phyloP scores from a whole-genome alignment of 805 yeast genomes.

The Nadsonia fulvescens region DNA sequence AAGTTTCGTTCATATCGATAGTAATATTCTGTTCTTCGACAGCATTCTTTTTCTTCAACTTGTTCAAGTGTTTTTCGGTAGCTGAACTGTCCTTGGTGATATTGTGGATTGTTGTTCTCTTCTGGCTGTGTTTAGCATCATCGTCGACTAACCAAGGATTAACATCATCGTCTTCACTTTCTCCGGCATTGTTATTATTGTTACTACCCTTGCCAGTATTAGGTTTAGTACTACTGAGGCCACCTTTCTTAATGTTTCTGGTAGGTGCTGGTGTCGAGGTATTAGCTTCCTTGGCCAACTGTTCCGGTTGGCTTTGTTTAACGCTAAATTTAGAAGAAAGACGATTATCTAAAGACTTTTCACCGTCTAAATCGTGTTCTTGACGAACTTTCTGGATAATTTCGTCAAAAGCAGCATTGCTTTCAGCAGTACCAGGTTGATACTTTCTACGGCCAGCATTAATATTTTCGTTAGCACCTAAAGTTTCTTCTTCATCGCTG shows the following conservation, averaged over 20 bases:
- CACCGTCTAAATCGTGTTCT: constrained; percentile 10
- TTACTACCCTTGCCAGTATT: too few species aligned
- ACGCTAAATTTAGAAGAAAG: too few species aligned
- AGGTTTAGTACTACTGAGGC: constrained; percentile 8
- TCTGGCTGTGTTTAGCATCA: constrained; percentile 30
- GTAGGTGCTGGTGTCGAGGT: constrained; percentile 1
- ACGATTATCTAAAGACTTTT: constrained; percentile 5
- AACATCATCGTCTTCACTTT: constrained; percentile 9
- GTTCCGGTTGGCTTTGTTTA: too few species aligned
- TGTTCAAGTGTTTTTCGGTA: constrained; percentile 22
- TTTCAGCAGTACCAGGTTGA: constrained; percentile 40
- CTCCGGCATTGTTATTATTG: too few species aligned
- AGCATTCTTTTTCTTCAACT: constrained; percentile 12
- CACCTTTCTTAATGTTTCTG: constrained; percentile 7
- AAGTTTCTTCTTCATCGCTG: constrained; percentile 23
- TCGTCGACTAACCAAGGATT: constrained; percentile 20
- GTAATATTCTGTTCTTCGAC: constrained; percentile 13
- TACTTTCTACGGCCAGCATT: constrained; percentile 73
- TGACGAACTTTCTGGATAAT: constrained; percentile 15
- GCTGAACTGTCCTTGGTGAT: constrained; percentile 34
- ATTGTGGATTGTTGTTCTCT: constrained; percentile 28
- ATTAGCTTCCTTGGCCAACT: constrained; percentile 4
- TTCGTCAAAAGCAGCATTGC: constrained; percentile 14
- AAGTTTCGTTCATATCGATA: constrained; percentile 26
- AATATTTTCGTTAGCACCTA: constrained; percentile 21